Evolutionary conservation across 805 yeast species (phyloP).

Genomic region (Saccharomycopsis babjevae): DNA sequence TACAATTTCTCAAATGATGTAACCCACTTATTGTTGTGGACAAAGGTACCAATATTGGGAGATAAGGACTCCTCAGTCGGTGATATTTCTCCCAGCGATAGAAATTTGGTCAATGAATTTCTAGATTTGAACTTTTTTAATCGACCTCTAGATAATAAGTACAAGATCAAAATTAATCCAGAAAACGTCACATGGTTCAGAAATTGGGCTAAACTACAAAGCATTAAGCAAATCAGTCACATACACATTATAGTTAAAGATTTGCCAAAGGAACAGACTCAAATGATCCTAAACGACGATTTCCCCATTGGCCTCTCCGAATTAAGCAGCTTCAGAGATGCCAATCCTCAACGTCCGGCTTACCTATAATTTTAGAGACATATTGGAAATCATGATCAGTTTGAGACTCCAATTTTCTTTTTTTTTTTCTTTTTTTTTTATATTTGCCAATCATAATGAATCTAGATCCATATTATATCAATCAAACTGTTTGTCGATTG

Average conservation of each 20-base stretch:
- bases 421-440: too few relatives aligned
- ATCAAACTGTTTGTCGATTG: too few relatives aligned
- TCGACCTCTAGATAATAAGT: conserved; percentile 22
- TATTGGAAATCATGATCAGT: too few relatives aligned
- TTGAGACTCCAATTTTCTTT: too few relatives aligned
- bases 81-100: conserved; percentile 36
- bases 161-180: conserved; percentile 35
- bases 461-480: too few relatives aligned
- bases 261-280: conserved; percentile 23
- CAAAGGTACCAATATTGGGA: conserved; percentile 43
- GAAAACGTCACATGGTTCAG: conserved; percentile 53
- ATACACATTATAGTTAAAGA: conserved; percentile 52
- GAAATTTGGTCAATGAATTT: conserved; percentile 34
- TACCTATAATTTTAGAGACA: too few relatives aligned
- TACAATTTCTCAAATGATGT: conserved; percentile 46
- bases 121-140: conserved; percentile 21
- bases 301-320: not conserved
- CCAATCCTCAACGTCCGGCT: too few relatives aligned
- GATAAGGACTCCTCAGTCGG: conserved; percentile 43
- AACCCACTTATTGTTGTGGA: conserved; percentile 58
- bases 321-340: not conserved
- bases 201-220: conserved; percentile 61
- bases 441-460: too few relatives aligned
- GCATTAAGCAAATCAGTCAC: conserved; percentile 58
- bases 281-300: not conserved